Evolutionary conservation across 2,329 filamentous ascomycete genomes (phyloP), one percentile per base, ranked within the genome.

Genomic region (Coniochaeta hoffmannii): DNA sequence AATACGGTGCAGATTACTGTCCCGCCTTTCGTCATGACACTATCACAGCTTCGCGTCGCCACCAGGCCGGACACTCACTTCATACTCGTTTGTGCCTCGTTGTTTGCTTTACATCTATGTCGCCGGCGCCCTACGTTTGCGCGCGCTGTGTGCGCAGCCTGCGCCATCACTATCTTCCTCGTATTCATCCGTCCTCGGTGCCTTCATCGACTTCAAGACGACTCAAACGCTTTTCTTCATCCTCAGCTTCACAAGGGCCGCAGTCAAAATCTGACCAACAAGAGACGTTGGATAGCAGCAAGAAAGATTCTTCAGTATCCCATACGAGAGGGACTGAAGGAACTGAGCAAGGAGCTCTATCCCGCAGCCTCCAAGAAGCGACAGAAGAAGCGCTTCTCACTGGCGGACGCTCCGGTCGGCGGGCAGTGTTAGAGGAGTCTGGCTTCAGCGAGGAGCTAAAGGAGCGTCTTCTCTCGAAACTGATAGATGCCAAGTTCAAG

Each of bases 401-500:
- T 1, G 82, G 81, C 31, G 82, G 83, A n/a, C 72, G 73, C 55
- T 77, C 82, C 12, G 82, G 83, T n/a, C 75, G 75, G 41, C 79
- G 76, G 26, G 81, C 83, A 5, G 69, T 86, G 22, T 76, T 84
- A 62, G 80, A 86, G 57, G 81, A 51, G 11, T 32, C 82, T 8
- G 82, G 82, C 6, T 86, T 87, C 69, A 82, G 81, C 32, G 78
- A 82, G 7, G 82, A 85, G 61, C 71, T 87, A 28, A 86, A 86
- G 61, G 71, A 76, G 55, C 76, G 73, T 55, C 72, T 88, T 0
- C 68, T 85, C 9, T 72, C 76, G 54, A 85, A 79, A 63, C 73
- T 87, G 8, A 73, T 80, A 55, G 73, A 77, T 46, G 77, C 80
- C 1, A 71, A 78, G 9, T 84, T 86, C 62, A 68, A 71, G n/a